Base-by-base conservation (phyloP, 2,329 filamentous ascomycete genomes). In the Pseudogymnoascus sp. region DNA sequence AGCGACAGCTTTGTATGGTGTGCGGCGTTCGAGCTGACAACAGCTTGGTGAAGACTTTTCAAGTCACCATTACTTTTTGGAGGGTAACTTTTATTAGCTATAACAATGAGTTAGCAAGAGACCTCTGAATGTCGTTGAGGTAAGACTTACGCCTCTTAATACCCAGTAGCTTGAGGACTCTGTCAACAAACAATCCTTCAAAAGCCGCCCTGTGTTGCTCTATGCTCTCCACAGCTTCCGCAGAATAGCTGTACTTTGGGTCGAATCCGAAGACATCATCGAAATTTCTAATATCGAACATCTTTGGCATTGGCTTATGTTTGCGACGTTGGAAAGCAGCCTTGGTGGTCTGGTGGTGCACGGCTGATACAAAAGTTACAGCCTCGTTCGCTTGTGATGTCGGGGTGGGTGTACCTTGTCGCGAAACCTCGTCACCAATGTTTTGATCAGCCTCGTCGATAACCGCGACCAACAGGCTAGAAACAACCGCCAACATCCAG, bases 1-100 rank as follows among this genome's bases (percentile, higher is more conserved):
- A 94, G 81, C 15, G 90, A 90, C 67, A 92, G 85, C 73, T 92
- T 92, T 76, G 92, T 87, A 73, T 92, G 88, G 61, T 84, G 80
- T 6, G 87, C 82, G 67, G 87, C 85, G 58, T 77, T 78, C 61
- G 79, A 83, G 27, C 84, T 80, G 72, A 86, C 82, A 65, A 96
- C 86, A 63, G 86, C 83, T 64, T 85, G 78, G 74, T 92, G 87
- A 5, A 95, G 80, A 39, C 84, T 82, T 67, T 84, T 83, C 31
- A 95, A 80, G 42, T 85, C 83, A 64, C 78, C 79, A 63, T 88
- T 86, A 60, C 82, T 84, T 70, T 85, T 86, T 0, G 91, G 90
- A 45, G 91, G 91, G 70, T 94, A 96, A 10, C 82, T 75, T 69
- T 86, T 88, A 58, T 81, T 80, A 74, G 76, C 78, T 83, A 65